phyloP scores from a whole-genome alignment of 345 rosid genomes.

The Arabidopsis suecica region DNA sequence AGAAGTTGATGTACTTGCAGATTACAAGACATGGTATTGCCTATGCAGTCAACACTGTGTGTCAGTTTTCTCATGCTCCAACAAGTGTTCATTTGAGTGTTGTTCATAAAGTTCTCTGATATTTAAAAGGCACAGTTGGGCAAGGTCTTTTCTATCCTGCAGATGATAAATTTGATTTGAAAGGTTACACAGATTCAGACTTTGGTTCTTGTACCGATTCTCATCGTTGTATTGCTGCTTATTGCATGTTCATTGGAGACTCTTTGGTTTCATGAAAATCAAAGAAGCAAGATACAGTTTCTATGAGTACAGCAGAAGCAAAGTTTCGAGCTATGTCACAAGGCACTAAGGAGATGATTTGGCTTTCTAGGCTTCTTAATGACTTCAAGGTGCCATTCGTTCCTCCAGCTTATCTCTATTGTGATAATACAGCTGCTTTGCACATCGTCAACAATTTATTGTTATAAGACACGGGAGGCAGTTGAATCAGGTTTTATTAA shows the following conservation, averaged over 20 bases:
- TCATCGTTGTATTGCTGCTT: not conserved
- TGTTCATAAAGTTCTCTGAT: not conserved
- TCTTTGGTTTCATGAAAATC: not conserved
- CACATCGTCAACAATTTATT: not conserved
- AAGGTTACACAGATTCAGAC: not conserved
- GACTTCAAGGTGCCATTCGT: rapidly evolving
- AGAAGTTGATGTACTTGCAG: too few species aligned
- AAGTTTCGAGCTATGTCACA: not conserved
- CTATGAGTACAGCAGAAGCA: not conserved
- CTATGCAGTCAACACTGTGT: too few species aligned
- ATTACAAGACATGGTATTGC: too few species aligned
- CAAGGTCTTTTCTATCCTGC: not conserved
- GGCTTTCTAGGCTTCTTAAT: not conserved
- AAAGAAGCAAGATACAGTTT: not conserved
- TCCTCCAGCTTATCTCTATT: not conserved
- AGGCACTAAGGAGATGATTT: not conserved
- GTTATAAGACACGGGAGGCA: not conserved
- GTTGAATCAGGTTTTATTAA: too few species aligned
- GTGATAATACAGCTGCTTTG: not conserved
- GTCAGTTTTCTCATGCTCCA: too few species aligned
- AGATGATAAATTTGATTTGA: not conserved
- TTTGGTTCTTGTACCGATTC: not conserved
- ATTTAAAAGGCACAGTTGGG: not conserved
- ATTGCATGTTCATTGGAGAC: not conserved
- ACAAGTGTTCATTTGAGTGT: not conserved